These are phyloP conservation scores for Picochlorum costavermella DNA, from an alignment of 139 green algal genomes.

Conservation along the genomic window DNA sequence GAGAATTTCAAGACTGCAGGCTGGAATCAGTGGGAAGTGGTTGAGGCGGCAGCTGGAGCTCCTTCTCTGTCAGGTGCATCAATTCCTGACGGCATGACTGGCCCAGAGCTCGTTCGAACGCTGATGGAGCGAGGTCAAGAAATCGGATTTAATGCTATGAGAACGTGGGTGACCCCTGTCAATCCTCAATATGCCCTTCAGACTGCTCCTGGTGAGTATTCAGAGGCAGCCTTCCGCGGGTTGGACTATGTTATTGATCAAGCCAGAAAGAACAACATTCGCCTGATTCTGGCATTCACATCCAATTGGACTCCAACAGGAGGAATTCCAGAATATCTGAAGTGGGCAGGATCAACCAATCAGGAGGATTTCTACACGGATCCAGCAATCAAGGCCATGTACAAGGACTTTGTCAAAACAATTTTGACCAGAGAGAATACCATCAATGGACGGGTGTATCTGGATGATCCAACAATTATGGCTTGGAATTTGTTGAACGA, in stretches of 20 bases:
- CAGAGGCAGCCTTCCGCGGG: constrained; percentile 35
- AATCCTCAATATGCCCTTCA: constrained; percentile 33
- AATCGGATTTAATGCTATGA: constrained; percentile 35
- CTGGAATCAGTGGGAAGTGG: constrained; percentile 39
- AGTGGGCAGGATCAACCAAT: constrained; percentile 22
- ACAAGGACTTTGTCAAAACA: constrained; percentile 15
- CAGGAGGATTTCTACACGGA: constrained; percentile 41
- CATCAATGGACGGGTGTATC: constrained; percentile 37
- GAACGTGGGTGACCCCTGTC: constrained; percentile 31
- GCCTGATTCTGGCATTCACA: constrained; percentile 42
- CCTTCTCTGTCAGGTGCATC: constrained; percentile 33
- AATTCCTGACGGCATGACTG: constrained; percentile 31
- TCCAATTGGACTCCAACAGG: constrained; percentile 46
- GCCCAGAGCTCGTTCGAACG: constrained; percentile 33
- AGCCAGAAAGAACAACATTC: constrained; percentile 33
- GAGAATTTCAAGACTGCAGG: constrained; percentile 17
- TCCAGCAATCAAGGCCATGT: constrained; percentile 16
- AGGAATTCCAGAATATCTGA: constrained; percentile 36
- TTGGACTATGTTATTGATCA: constrained; percentile 52
- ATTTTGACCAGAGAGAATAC: constrained; percentile 32
- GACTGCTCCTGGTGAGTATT: constrained; percentile 33
- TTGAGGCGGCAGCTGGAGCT: constrained; percentile 45
- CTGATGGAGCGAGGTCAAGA: constrained; percentile 24
- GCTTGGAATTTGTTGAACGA: constrained; percentile 52
- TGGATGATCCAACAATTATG: constrained; percentile 40